A percentile compares a stretch with the other conserved stretches of the same genome.
Conservation (phyloP, 768 basidiomycete species). For the Mycena venus region DNA sequence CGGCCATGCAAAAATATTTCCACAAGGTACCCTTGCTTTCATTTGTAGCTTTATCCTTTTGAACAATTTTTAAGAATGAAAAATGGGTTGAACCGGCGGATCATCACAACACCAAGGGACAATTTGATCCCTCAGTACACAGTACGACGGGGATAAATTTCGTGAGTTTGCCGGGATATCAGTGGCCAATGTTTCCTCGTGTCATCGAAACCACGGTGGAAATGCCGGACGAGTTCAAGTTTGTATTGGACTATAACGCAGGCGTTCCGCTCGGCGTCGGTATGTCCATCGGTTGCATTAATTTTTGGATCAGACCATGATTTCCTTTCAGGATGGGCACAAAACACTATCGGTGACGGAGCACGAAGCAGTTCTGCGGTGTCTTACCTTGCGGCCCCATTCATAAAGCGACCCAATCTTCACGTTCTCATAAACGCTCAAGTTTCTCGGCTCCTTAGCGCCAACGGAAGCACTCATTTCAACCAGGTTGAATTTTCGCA, state of each 20-base stretch:
- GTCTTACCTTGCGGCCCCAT: constrained; percentile 43
- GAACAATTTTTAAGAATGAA: constrained; percentile 48
- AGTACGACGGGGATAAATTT: constrained; percentile 47
- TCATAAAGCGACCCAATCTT: constrained; percentile 43
- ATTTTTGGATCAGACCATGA: not conserved
- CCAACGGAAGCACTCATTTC: constrained; percentile 17
- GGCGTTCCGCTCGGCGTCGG: constrained; percentile 47
- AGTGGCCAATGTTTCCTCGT: constrained; percentile 44
- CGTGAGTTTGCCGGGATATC: constrained; percentile 49
- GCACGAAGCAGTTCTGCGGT: constrained; percentile 48
- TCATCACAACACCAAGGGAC: constrained; percentile 50
- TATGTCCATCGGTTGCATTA: constrained; percentile 2
- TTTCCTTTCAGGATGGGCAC: constrained; percentile 41
- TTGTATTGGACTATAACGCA: constrained; percentile 44
- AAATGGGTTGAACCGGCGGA: constrained; percentile 51
- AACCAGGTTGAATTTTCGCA: constrained; percentile 38
- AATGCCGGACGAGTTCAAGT: constrained; percentile 43
- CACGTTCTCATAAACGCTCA: constrained; percentile 43
- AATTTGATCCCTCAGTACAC: constrained; percentile 54
- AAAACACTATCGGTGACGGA: constrained; percentile 40
- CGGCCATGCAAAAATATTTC: constrained; percentile 45
- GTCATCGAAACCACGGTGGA: constrained; percentile 48
- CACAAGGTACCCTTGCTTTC: constrained; percentile 37
- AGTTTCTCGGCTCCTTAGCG: constrained; percentile 35
- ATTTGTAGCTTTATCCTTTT: not conserved